Percentiles rank a stretch among this genome's conserved stretches.
phyloP scores from a whole-genome alignment of 176 grass and related monocot genomes.

The Musa schizocarpa region DNA sequence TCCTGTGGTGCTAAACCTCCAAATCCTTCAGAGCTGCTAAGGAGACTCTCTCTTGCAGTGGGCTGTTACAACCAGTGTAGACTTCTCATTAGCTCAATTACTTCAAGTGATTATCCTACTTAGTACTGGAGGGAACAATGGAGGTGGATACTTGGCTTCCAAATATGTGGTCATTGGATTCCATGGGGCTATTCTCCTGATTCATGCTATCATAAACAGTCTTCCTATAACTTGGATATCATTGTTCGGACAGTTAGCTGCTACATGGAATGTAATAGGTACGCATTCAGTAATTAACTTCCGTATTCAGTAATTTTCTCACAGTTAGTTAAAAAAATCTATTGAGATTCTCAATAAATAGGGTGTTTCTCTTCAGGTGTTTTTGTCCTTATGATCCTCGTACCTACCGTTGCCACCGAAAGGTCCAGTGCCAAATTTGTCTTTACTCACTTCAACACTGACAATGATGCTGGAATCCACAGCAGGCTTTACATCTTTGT shows the following conservation, averaged over 20 bases:
- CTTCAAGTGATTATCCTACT: constrained; percentile 92
- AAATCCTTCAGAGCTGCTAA: constrained; percentile 7
- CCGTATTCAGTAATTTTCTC: constrained; percentile 1
- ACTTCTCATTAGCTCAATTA: constrained; percentile 80
- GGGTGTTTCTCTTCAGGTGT: constrained; percentile 32
- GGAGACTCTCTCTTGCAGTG: constrained; percentile 43
- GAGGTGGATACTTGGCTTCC: constrained; percentile 74
- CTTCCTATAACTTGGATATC: constrained; percentile 70
- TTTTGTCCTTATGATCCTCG: constrained; percentile 67
- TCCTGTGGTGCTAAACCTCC: background rate
- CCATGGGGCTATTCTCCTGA: constrained; percentile 66
- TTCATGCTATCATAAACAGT: constrained; percentile 86
- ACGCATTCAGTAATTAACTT: background rate
- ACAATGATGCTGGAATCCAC: constrained; percentile 69
- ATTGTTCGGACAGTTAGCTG: constrained; percentile 79
- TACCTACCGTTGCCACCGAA: constrained; percentile 69
- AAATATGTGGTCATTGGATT: constrained; percentile 83
- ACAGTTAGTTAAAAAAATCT: background rate
- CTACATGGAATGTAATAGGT: constrained; percentile 86
- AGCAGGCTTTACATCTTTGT: constrained; percentile 73
- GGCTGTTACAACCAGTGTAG: constrained; percentile 85
- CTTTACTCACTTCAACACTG: constrained; percentile 82
- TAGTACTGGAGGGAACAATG: constrained; percentile 60
- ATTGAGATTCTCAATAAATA: background rate
- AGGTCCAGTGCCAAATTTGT: constrained; percentile 69